phyloP scores from a whole-genome alignment of 2,329 filamentous ascomycete species.

The Aspergillus sp. region DNA sequence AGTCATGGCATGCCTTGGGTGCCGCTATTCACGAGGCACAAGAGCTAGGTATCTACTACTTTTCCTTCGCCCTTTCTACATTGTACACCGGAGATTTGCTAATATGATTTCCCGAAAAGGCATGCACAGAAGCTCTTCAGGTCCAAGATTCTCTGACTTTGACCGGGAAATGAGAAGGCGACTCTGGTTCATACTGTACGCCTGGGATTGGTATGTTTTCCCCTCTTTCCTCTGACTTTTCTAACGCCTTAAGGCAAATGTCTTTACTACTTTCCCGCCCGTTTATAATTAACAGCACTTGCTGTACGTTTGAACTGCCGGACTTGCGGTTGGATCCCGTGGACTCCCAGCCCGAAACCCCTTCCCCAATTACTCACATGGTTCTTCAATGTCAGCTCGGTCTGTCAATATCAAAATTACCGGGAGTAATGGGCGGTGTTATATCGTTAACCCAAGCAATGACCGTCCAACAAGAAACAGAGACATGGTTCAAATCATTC shows the following conservation, averaged over 20 bases:
- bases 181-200: conserved; percentile 48
- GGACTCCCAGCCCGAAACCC: conserved; percentile 33
- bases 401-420: conserved; percentile 26
- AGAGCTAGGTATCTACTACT: conserved; percentile 42
- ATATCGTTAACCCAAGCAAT: conserved; percentile 25
- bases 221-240: background rate
- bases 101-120: conserved; percentile 8
- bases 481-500: conserved; percentile 46
- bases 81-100: background rate
- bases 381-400: conserved; percentile 42
- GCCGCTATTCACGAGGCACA: conserved; percentile 49
- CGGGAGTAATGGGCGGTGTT: conserved; percentile 12
- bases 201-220: conserved; percentile 49
- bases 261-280: conserved; percentile 46
- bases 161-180: conserved; percentile 50
- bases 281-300: conserved; percentile 44
- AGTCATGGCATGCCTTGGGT: conserved; percentile 50
- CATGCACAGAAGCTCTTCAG: conserved; percentile 39
- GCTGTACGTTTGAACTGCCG: conserved; percentile 41
- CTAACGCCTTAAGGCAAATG: conserved; percentile 37
- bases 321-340: conserved; percentile 36
- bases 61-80: no score
- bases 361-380: conserved; percentile 48
- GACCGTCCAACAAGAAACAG: conserved; percentile 32
- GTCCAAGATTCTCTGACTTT: conserved; percentile 43